Percentiles rank a stretch among this genome's conserved stretches.
Evolutionary conservation across 768 basidiomycete genomes (phyloP).

Genomic region (Boletus pseudo-olivaceus): DNA sequence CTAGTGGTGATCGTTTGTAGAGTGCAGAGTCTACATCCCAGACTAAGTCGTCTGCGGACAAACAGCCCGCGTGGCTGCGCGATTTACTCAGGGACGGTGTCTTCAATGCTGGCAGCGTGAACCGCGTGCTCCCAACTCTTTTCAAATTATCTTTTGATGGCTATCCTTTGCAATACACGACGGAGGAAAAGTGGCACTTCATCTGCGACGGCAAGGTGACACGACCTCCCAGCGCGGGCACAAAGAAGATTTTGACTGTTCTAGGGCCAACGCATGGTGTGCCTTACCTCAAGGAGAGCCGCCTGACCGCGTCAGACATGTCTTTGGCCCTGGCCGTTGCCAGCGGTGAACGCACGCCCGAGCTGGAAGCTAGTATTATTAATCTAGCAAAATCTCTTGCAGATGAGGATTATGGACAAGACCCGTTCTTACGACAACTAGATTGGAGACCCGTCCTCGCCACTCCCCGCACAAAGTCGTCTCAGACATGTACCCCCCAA

Average conservation of each 20-base stretch:
- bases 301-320: slow-evolving; percentile 38
- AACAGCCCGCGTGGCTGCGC: slow-evolving; percentile 56
- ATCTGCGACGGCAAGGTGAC: slow-evolving; percentile 28
- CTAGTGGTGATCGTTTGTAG: slow-evolving; percentile 5
- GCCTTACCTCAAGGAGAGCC: slow-evolving; percentile 40
- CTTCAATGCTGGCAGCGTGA: slow-evolving; percentile 32
- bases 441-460: slow-evolving; percentile 53
- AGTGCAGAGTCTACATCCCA: not conserved
- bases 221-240: slow-evolving; percentile 43
- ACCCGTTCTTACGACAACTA: slow-evolving; percentile 62
- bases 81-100: slow-evolving; percentile 44
- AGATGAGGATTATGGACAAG: slow-evolving; percentile 25
- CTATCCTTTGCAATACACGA: slow-evolving; percentile 53
- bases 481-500: slow-evolving; percentile 13
- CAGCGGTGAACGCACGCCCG: slow-evolving; percentile 36
- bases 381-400: slow-evolving; percentile 39
- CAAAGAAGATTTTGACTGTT: slow-evolving; percentile 41
- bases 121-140: slow-evolving; percentile 63
- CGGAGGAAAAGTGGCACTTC: slow-evolving; percentile 68
- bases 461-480: not conserved
- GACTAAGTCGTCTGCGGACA: not conserved
- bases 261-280: slow-evolving; percentile 47
- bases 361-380: slow-evolving; percentile 36
- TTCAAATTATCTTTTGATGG: slow-evolving; percentile 61
- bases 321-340: slow-evolving; percentile 49